Conservation (phyloP, 345 rosid species). For the Cardamine resedifolia region DNA sequence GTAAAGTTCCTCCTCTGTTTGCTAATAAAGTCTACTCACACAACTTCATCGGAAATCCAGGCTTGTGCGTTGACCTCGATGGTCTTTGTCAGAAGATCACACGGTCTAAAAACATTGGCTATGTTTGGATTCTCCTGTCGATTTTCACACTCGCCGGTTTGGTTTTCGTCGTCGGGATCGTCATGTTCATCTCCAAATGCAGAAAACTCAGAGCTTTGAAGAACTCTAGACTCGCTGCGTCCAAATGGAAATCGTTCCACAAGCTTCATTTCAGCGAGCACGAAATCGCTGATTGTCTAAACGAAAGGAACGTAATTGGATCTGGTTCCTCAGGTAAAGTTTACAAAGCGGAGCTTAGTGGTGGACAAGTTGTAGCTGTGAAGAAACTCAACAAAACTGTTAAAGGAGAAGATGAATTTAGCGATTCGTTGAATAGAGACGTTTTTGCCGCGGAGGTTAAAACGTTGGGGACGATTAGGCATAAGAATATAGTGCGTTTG, state of each 20-base stretch:
- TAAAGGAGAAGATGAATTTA: constrained; percentile 40
- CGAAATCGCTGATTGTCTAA: constrained; percentile 57
- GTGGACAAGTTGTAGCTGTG: constrained; percentile 77
- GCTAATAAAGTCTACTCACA: constrained; percentile 47
- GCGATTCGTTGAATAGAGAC: constrained; percentile 38
- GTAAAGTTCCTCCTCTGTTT: constrained; percentile 67
- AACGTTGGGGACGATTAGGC: constrained; percentile 87
- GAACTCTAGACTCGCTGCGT: constrained; percentile 31
- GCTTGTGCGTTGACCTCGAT: constrained; percentile 59
- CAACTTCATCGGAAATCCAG: constrained; percentile 75
- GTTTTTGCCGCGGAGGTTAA: constrained; percentile 68
- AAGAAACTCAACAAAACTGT: constrained; percentile 57
- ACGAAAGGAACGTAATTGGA: constrained; percentile 75
- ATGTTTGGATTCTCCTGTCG: constrained; percentile 61
- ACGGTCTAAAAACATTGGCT: constrained; percentile 40
- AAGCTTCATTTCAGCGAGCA: constrained; percentile 73
- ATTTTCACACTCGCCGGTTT: constrained; percentile 55
- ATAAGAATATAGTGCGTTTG: constrained; percentile 80
- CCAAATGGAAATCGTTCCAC: constrained; percentile 90
- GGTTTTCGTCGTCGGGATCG: constrained; percentile 58
- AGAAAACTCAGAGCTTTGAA: constrained; percentile 46
- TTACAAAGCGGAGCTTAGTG: constrained; percentile 66
- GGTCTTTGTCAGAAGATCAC: constrained; percentile 54
- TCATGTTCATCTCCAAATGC: constrained; percentile 60
- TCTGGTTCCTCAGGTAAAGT: constrained; percentile 87